These are phyloP conservation scores for Metarhizium brunneum DNA, from an alignment of 2,329 filamentous ascomycete genomes.

Conservation along the genomic window DNA sequence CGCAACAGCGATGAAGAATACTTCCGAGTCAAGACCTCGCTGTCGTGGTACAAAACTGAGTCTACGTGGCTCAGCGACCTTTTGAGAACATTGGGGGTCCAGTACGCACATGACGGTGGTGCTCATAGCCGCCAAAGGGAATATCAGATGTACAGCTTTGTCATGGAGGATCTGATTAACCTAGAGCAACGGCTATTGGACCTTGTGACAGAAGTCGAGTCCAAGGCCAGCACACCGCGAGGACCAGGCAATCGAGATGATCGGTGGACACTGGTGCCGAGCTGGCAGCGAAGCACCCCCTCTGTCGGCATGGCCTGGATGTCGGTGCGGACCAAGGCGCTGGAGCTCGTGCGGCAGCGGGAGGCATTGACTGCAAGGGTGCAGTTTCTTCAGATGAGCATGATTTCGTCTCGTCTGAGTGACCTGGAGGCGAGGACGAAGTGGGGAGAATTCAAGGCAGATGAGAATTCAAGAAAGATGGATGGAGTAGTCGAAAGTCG, in stretches of 20 bases:
- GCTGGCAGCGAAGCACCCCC: constrained; percentile 26
- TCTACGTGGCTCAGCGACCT: constrained; percentile 35
- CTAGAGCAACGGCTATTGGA: constrained; percentile 35
- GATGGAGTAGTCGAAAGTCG: constrained; percentile 13
- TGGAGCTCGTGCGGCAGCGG: constrained; percentile 36
- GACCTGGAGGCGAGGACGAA: constrained; percentile 25
- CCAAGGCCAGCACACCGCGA: constrained; percentile 11
- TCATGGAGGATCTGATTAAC: constrained; percentile 35
- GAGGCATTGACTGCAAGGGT: constrained; percentile 34
- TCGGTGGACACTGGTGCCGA: constrained; percentile 28
- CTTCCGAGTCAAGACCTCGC: constrained; percentile 34
- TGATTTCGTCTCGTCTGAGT: constrained; percentile 33
- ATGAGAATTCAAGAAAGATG: constrained; percentile 15
- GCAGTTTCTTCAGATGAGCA: constrained; percentile 38
- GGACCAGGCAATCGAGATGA: constrained; percentile 10
- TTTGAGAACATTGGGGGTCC: constrained; percentile 20
- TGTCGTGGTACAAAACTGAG: constrained; percentile 41
- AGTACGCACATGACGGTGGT: constrained; percentile 11
- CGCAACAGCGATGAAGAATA: constrained; percentile 37
- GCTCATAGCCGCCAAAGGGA: constrained; percentile 19
- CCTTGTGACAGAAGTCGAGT: constrained; percentile 33
- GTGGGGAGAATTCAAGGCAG: constrained; percentile 13
- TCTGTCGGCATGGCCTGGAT: constrained; percentile 36
- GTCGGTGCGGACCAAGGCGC: constrained; percentile 30
- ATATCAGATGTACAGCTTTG: constrained; percentile 37